phyloP scores from a whole-genome alignment of 208 protist species.

The Leptomonas pyrrhocoris region DNA sequence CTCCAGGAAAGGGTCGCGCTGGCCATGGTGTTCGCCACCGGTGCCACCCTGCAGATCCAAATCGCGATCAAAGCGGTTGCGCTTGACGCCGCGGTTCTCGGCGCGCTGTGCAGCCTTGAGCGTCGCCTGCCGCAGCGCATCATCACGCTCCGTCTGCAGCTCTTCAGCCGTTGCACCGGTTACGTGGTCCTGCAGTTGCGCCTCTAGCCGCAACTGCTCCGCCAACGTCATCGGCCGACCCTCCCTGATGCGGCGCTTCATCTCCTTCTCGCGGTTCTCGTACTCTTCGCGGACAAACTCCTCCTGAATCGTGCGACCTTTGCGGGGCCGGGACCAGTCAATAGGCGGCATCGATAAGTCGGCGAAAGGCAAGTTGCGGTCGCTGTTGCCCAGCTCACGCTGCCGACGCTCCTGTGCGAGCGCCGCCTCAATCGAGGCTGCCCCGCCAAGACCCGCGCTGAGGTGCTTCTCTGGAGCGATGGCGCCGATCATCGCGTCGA shows the following conservation, averaged over 20 bases:
- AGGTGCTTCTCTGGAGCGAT: conserved; percentile 60
- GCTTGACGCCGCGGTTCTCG: conserved; percentile 27
- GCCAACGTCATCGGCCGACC: conserved; percentile 80
- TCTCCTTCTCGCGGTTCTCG: conserved; percentile 66
- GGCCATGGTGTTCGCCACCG: neutral
- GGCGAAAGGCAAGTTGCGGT: conserved; percentile 58
- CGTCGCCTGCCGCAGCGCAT: conserved; percentile 42
- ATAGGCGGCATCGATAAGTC: conserved; percentile 56
- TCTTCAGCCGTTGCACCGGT: conserved; percentile 50
- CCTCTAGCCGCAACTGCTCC: conserved; percentile 83
- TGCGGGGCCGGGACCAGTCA: conserved; percentile 67
- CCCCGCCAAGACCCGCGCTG: conserved; percentile 60
- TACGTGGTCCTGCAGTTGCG: conserved; percentile 66
- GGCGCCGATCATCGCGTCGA: conserved; percentile 60
- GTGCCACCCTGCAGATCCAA: conserved; percentile 19
- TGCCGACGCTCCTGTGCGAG: conserved; percentile 64
- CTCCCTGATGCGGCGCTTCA: conserved; percentile 67
- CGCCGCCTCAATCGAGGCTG: conserved; percentile 72
- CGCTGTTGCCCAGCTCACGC: conserved; percentile 38
- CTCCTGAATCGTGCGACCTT: conserved; percentile 53
- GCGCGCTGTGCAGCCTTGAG: conserved; percentile 36
- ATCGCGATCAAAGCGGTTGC: conserved; percentile 28
- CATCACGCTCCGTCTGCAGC: conserved; percentile 60
- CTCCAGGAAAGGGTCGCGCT: conserved; percentile 23
- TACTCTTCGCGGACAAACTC: conserved; percentile 85